Percentiles rank a stretch among this genome's conserved stretches.
These are phyloP conservation scores for Anisodus tanguticus DNA, from an alignment of 257 asterid genomes.

Conservation along the genomic window DNA sequence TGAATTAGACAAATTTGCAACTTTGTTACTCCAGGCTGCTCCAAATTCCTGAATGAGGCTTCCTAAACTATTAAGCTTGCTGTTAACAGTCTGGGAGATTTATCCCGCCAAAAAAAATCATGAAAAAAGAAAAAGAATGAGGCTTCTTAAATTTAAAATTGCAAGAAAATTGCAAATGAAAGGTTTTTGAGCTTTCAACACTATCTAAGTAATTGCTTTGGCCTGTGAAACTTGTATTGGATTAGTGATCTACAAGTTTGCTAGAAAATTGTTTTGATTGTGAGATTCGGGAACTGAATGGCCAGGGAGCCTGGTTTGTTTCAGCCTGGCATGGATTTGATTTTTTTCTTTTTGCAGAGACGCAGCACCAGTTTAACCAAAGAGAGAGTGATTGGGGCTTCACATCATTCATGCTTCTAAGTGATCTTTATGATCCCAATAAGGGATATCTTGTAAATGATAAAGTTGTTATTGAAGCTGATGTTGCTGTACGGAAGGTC, in stretches of 20 bases:
- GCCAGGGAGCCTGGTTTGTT: constrained; percentile 2
- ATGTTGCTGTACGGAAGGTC: constrained; percentile 93
- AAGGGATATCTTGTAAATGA: constrained; percentile 90
- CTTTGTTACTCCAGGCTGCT: constrained; percentile 11
- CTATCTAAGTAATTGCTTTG: constrained; percentile 7
- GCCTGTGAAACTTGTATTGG: neutral
- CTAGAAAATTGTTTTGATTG: neutral
- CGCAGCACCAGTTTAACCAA: constrained; percentile 94
- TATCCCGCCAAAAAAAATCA: neutral
- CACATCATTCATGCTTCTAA: constrained; percentile 93
- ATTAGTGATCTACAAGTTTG: constrained; percentile 12
- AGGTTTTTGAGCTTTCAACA: neutral
- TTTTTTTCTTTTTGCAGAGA: constrained; percentile 57
- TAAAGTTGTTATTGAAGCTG: constrained; percentile 83
- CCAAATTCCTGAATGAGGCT: constrained; percentile 12
- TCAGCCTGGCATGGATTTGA: constrained; percentile 1
- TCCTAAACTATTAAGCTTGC: neutral
- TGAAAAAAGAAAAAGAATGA: neutral
- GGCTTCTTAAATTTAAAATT: neutral
- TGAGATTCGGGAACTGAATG: neutral
- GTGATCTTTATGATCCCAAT: constrained; percentile 88
- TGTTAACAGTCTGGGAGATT: neutral
- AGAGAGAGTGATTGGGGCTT: constrained; percentile 99
- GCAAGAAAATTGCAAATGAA: neutral
- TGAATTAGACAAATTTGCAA: neutral